Conservation (phyloP, 2,329 filamentous ascomycete genomes). For the Nannizzia gypsea region DNA sequence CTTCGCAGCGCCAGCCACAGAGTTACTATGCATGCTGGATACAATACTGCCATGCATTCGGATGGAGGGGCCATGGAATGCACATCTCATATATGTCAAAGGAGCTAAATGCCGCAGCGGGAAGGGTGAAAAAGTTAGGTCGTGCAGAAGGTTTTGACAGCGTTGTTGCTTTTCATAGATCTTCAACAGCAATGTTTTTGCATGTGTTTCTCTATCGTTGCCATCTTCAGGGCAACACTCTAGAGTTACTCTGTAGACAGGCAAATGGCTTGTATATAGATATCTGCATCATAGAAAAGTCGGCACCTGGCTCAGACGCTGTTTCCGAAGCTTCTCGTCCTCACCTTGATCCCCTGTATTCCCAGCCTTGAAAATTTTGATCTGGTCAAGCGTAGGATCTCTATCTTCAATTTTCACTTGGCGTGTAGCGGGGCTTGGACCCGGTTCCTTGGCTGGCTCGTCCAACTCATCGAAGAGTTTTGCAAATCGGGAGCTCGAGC, state of each 20-base stretch:
- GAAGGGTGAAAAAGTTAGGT: neutral
- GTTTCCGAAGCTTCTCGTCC: constrained; percentile 23
- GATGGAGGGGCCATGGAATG: neutral
- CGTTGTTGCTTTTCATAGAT: neutral
- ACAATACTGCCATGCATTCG: neutral
- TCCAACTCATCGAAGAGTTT: constrained; percentile 26
- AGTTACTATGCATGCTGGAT: neutral
- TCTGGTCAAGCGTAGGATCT: constrained; percentile 9
- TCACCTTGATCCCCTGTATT: constrained; percentile 6
- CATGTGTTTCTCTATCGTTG: too few relatives aligned
- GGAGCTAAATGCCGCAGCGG: neutral
- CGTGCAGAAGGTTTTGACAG: neutral
- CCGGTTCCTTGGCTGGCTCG: neutral
- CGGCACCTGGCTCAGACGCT: constrained; percentile 33
- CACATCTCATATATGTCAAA: neutral
- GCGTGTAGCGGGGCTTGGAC: constrained; percentile 21
- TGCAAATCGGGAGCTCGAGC: constrained; percentile 22
- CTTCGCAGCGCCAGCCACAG: neutral
- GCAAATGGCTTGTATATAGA: neutral
- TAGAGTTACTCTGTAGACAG: too few relatives aligned
- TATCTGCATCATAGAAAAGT: constrained; percentile 30
- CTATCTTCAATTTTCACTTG: constrained; percentile 16
- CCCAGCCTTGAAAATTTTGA: constrained; percentile 8
- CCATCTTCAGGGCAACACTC: too few relatives aligned
- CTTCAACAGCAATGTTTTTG: too few relatives aligned